These are phyloP conservation scores for Pestalotiopsis fici DNA, from an alignment of 2,329 filamentous ascomycete genomes.

Conservation along the genomic window DNA sequence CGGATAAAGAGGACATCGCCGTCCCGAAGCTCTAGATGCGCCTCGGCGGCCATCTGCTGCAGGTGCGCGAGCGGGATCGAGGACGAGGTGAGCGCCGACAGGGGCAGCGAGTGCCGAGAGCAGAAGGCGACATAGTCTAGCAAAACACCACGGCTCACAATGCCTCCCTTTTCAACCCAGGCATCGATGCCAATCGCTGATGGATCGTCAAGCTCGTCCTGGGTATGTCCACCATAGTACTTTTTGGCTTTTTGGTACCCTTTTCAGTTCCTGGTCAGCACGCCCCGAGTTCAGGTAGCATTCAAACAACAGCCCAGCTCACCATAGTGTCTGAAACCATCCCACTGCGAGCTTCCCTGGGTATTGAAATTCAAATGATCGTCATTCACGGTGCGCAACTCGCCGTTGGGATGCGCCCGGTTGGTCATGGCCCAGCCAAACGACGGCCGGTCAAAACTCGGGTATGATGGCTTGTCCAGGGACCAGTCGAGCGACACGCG, in stretches of 20 bases:
- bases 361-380: conserved; percentile 37
- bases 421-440: conserved; percentile 14
- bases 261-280: conserved; percentile 16
- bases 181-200: conserved; percentile 43
- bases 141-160: conserved; percentile 48
- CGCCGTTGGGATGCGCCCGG: background rate
- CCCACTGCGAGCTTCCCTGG: conserved; percentile 37
- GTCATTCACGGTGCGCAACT: conserved; percentile 27
- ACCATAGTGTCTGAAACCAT: conserved; percentile 36
- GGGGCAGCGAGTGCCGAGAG: conserved; percentile 6
- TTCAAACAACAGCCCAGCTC: conserved; percentile 6
- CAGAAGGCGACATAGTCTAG: conserved; percentile 36
- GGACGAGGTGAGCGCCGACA: conserved; percentile 13
- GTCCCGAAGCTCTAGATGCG: conserved; percentile 32
- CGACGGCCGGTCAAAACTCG: conserved; percentile 12
- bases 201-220: conserved; percentile 35
- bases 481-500: conserved; percentile 38
- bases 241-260: conserved; percentile 39
- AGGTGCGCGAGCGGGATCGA: conserved; percentile 24
- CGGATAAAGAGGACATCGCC: conserved; percentile 42
- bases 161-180: conserved; percentile 36
- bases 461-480: conserved; percentile 29
- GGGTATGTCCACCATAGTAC: conserved; percentile 42
- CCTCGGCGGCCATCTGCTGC: conserved; percentile 32
- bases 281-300: too few species aligned